Conservation (phyloP, 345 rosid genomes). For the Camelina laxa region DNA sequence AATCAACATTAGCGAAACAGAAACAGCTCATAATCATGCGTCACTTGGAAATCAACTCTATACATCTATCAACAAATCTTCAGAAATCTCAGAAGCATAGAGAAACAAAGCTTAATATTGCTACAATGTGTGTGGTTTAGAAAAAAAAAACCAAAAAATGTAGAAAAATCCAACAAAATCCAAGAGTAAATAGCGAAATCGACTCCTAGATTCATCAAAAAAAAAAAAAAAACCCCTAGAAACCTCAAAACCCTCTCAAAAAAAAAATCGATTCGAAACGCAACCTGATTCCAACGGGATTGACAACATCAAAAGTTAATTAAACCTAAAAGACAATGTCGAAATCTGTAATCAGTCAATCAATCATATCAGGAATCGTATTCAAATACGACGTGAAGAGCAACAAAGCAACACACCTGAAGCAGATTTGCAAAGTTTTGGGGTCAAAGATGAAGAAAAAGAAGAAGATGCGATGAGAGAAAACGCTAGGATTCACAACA, state of each 20-base stretch:
- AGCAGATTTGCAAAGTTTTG: neutral
- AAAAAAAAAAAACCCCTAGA: constrained; percentile 9
- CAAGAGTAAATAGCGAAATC: constrained; percentile 9
- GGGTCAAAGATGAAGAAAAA: neutral
- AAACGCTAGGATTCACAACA: neutral
- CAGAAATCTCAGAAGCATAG: neutral
- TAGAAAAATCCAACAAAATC: neutral
- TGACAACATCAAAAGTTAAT: neutral
- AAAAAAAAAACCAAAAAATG: neutral
- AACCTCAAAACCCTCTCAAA: neutral
- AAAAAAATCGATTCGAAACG: constrained; percentile 1
- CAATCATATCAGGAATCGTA: neutral
- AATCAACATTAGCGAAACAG: neutral
- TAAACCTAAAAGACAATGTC: constrained; percentile 6
- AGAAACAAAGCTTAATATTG: neutral
- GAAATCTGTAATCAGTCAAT: constrained; percentile 1
- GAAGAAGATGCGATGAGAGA: neutral
- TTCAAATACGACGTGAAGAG: neutral
- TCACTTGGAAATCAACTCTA: neutral
- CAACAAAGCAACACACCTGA: neutral
- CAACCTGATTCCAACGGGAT: neutral
- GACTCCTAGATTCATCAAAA: neutral
- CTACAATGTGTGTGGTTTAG: neutral
- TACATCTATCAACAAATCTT: neutral
- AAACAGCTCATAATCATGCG: neutral